phyloP scores from a whole-genome alignment of 1,284 basidiomycete species.

The Filobasidium uniguttulatum region DNA sequence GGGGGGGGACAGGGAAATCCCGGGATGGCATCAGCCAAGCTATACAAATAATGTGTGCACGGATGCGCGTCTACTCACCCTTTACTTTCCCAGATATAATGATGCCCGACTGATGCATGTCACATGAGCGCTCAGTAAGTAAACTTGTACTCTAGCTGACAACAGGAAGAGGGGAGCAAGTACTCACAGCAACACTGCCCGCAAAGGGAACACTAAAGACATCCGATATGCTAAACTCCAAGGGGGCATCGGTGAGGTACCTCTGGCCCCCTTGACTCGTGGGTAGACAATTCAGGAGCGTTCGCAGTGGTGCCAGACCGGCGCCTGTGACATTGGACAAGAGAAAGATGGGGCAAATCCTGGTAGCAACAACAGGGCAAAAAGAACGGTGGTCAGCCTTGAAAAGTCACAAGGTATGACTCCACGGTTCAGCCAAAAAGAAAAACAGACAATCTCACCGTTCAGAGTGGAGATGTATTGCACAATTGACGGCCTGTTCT shows the following conservation, averaged over 20 bases:
- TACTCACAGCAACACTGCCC: constrained; percentile 63
- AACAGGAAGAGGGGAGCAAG: constrained; percentile 65
- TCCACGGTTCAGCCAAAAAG: neutral
- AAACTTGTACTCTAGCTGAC: constrained; percentile 51
- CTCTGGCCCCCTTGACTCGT: constrained; percentile 67
- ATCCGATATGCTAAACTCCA: constrained; percentile 53
- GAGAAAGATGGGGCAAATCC: constrained; percentile 83
- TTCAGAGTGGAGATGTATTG: constrained; percentile 49
- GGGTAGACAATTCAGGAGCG: constrained; percentile 71
- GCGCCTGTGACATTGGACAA: constrained; percentile 90
- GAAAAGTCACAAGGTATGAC: neutral
- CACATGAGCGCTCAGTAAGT: constrained; percentile 4
- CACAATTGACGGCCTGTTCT: constrained; percentile 58
- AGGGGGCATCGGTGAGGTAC: constrained; percentile 67
- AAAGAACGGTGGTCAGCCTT: neutral
- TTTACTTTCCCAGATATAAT: constrained; percentile 63
- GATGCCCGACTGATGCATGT: constrained; percentile 61
- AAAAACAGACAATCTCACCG: constrained; percentile 43
- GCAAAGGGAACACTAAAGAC: constrained; percentile 76
- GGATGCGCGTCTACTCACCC: constrained; percentile 16
- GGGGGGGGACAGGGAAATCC: neutral
- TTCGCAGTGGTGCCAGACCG: constrained; percentile 60
- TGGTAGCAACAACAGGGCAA: constrained; percentile 23
- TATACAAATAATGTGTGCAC: too few species aligned
- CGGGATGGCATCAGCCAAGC: neutral